These are phyloP conservation scores for Juglanconis oblonga DNA, from an alignment of 2,329 filamentous ascomycete genomes.

Conservation along the genomic window DNA sequence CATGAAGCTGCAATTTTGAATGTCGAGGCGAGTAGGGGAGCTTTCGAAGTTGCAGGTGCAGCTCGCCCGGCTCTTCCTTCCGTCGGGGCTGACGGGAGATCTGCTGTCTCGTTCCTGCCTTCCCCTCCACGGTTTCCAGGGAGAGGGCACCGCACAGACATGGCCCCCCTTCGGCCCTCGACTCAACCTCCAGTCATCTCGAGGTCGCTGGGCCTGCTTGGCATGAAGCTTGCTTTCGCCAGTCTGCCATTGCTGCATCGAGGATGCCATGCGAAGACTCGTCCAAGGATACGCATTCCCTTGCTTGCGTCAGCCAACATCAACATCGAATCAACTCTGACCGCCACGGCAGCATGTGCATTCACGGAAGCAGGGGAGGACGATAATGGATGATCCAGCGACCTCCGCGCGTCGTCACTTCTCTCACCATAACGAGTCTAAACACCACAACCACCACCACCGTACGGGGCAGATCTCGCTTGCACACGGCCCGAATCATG, in stretches of 20 bases:
- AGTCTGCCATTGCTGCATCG: neutral
- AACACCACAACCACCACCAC: neutral
- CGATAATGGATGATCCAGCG: neutral
- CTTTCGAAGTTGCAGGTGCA: neutral
- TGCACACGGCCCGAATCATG: neutral
- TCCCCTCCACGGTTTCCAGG: neutral
- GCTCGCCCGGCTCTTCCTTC: constrained; percentile 4
- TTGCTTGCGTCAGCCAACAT: no score
- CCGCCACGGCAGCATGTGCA: neutral
- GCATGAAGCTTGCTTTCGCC: neutral
- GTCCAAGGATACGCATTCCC: no score
- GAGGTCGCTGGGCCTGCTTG: neutral
- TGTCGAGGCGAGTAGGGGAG: neutral
- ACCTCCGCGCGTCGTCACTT: neutral
- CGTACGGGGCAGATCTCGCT: neutral
- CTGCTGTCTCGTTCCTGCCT: neutral
- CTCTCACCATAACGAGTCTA: neutral
- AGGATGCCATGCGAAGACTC: no score
- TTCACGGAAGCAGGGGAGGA: neutral
- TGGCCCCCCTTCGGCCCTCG: neutral
- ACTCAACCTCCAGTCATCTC: neutral
- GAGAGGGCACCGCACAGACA: neutral
- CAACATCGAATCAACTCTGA: neutral
- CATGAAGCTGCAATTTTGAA: neutral
- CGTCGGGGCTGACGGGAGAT: neutral